Conservation (phyloP, 495 filamentous ascomycete genomes). For the Aspergillus bridgeri region DNA sequence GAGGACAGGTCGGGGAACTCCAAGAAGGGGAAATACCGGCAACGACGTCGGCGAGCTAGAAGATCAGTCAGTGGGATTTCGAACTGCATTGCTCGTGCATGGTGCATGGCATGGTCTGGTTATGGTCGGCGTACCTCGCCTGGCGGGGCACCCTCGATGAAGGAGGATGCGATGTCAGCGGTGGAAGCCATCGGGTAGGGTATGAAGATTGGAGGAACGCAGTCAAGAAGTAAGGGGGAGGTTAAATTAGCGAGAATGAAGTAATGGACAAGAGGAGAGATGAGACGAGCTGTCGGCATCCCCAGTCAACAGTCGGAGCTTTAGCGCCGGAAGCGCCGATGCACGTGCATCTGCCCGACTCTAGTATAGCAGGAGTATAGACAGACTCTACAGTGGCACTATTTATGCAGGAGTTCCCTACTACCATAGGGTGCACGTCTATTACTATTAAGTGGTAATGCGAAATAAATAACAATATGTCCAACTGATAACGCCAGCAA, state of each 20-base stretch:
- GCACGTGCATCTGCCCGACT: constrained; percentile 7
- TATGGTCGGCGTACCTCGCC: constrained; percentile 92
- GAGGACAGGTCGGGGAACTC: too few relatives aligned
- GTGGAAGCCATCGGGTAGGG: constrained; percentile 38
- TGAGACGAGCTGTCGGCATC: constrained; percentile 9
- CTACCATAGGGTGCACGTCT: background rate
- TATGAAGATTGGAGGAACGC: too few relatives aligned
- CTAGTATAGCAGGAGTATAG: too few relatives aligned
- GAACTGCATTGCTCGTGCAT: background rate
- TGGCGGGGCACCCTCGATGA: constrained; percentile 91
- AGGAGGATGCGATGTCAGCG: constrained; percentile 71
- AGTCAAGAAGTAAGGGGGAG: background rate
- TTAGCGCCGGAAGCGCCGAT: constrained; percentile 23
- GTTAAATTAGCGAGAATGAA: background rate
- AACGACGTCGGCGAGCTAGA: constrained; percentile 83
- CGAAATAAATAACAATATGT: background rate
- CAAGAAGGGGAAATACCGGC: constrained; percentile 56
- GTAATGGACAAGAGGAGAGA: background rate
- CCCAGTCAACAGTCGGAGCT: constrained; percentile 22
- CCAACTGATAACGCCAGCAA: background rate
- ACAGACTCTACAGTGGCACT: too few relatives aligned
- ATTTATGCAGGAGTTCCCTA: too few relatives aligned
- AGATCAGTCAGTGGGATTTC: background rate
- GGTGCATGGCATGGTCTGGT: background rate
- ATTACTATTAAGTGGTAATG: background rate